Evolutionary conservation across 148 eudicot species (phyloP), one percentile per base, ranked within the genome.

Genomic region (Rhododendron ovatum): DNA sequence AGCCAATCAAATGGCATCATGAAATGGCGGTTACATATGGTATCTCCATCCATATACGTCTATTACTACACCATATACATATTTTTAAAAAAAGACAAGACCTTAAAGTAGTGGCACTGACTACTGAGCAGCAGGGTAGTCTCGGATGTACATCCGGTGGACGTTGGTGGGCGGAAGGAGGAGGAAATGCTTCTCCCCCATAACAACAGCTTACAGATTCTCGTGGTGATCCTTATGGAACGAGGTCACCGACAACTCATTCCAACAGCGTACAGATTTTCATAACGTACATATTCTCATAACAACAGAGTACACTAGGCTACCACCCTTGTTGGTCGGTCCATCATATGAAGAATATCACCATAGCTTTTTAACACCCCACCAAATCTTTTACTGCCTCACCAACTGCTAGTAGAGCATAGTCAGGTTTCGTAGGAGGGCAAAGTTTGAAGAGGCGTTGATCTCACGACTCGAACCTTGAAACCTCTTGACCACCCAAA

Each of bases 211-310:
- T 83, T 94, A 98, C 57, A 95, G 89, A 90, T 98, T 98, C 90
- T 98, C 99, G 78, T 98, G 95, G 81, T 98, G 99, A 78, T 98
- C 99, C 88, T 98, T 98, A 86, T 98, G 99, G 88, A 98, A 98
- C 3, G 95, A 95, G 35, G 98, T 94, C 88, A 94, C 93, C 0
- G 96, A 94, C 0, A 73, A 88, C 20, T 90, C 45, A 41, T 92
- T 90, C 99, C 99, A 97, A 57, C 95, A 88, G 88, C 94, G 94
- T 57, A 97, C 99, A 24, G 98, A 98, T 89, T 97, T 98, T 0
- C 98, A 98, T 47, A 84, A 5, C 43, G 43, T 41, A 41, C 43
- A 41, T 7, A 41, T 41, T 41, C 43, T 41, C 43, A 41, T 41
- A 41, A 41, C 28, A 89, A 85, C 41, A 7, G 12, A 41, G 43